phyloP scores from a whole-genome alignment of 2,329 filamentous ascomycete genomes.

The Berkeleyomyces rouxiae region DNA sequence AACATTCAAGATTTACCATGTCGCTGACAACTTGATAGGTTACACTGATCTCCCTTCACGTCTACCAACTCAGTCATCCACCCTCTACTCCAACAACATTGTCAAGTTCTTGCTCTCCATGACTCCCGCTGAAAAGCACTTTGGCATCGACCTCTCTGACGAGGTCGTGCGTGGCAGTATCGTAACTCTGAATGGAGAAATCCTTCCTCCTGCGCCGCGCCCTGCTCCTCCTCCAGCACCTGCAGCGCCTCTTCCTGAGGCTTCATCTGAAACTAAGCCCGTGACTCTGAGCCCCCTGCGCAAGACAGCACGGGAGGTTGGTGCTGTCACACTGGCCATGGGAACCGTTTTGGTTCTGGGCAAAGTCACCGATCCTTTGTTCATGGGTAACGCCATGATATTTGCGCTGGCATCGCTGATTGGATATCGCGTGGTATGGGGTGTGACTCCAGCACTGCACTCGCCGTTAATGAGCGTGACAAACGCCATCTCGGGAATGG shows the following conservation, averaged over 20 bases:
- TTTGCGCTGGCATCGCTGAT: constrained; percentile 73
- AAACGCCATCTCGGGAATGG: constrained; percentile 83
- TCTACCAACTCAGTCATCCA: constrained; percentile 75
- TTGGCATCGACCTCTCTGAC: constrained; percentile 64
- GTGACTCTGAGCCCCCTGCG: constrained; percentile 69
- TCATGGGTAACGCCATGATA: constrained; percentile 79
- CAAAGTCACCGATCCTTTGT: constrained; percentile 64
- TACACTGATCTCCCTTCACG: constrained; percentile 81
- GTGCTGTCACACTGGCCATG: constrained; percentile 61
- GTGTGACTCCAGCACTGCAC: constrained; percentile 66
- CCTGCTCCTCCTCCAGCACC: constrained; percentile 38
- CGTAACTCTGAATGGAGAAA: constrained; percentile 59
- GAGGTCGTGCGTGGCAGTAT: constrained; percentile 78
- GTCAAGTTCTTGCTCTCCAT: constrained; percentile 77
- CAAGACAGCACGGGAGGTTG: constrained; percentile 59
- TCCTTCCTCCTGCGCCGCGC: constrained; percentile 60
- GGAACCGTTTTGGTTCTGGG: constrained; percentile 57
- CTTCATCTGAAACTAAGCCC: constrained; percentile 36
- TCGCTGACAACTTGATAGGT: constrained; percentile 24
- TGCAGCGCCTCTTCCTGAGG: constrained; percentile 17
- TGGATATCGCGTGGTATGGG: constrained; percentile 80
- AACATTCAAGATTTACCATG: too few species aligned
- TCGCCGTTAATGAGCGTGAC: constrained; percentile 86
- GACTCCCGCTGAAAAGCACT: constrained; percentile 58
- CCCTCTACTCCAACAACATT: constrained; percentile 85